Percentiles rank a stretch among this genome's conserved stretches.
phyloP scores from a whole-genome alignment of 805 yeast species.

The Lachancea dasiensis region DNA sequence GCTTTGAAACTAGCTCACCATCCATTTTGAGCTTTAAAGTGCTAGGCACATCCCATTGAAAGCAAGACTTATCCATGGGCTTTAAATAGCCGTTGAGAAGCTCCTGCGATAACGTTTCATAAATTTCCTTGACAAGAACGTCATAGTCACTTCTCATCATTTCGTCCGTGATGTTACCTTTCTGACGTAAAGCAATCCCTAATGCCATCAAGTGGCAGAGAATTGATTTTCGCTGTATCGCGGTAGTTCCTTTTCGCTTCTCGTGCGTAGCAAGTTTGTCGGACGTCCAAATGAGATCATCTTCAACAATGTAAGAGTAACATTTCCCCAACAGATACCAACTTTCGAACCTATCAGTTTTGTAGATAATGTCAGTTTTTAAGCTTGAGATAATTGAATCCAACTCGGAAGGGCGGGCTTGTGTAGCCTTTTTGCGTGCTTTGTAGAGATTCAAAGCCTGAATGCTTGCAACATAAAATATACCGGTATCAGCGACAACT shows the following conservation, averaged over 20 bases:
- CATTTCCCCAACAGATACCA: constrained; percentile 85
- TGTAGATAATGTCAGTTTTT: constrained; percentile 58
- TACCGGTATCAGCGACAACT: constrained; percentile 60
- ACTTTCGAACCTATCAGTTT: constrained; percentile 66
- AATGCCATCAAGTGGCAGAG: constrained; percentile 72
- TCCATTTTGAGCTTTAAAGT: constrained; percentile 16
- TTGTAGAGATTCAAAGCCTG: constrained; percentile 35
- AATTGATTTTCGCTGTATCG: constrained; percentile 61
- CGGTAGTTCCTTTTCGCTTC: constrained; percentile 53
- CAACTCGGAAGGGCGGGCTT: constrained; percentile 75
- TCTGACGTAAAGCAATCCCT: constrained; percentile 30
- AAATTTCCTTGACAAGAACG: constrained; percentile 14
- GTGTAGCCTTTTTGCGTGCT: constrained; percentile 67
- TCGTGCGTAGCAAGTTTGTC: constrained; percentile 67
- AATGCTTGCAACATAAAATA: constrained; percentile 39
- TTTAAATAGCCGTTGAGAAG: constrained; percentile 48
- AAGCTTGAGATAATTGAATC: constrained; percentile 66
- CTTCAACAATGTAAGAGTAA: constrained; percentile 73
- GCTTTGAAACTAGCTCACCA: constrained; percentile 15
- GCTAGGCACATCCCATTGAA: constrained; percentile 29
- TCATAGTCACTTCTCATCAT: constrained; percentile 14
- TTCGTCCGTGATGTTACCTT: constrained; percentile 7
- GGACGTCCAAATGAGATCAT: constrained; percentile 87
- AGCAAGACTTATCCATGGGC: constrained; percentile 62
- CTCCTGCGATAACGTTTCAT: constrained; percentile 25